These are phyloP conservation scores for Phaeolepiota aurea DNA, from an alignment of 768 basidiomycete genomes.

Conservation along the genomic window DNA sequence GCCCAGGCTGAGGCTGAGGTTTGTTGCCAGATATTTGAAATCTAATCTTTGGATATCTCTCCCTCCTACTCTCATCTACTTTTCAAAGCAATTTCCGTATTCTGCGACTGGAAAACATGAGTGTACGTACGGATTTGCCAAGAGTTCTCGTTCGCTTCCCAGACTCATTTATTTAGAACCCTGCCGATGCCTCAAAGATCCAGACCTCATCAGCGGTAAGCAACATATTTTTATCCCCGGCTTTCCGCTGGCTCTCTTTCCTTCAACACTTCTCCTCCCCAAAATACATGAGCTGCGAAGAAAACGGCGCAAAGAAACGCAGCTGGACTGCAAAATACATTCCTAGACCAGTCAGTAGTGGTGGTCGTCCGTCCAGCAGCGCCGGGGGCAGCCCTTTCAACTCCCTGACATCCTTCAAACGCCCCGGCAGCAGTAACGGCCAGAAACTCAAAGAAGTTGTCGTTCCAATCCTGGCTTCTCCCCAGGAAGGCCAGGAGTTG, in stretches of 20 bases:
- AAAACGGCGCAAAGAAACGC: conserved; percentile 16
- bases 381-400: conserved; percentile 5
- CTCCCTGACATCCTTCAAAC: conserved; percentile 1
- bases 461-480: conserved; percentile 13
- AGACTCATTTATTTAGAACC: conserved; percentile 6
- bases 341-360: conserved; percentile 22
- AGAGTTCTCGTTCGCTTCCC: background rate
- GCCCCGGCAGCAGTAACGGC: conserved; percentile 9
- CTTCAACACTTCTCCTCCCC: background rate
- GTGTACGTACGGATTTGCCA: conserved; percentile 2
- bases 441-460: conserved; percentile 10
- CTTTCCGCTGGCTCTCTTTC: background rate
- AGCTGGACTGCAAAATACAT: conserved; percentile 26
- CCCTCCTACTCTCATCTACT: background rate
- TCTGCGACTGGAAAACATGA: background rate
- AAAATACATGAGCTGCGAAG: background rate
- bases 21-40: background rate
- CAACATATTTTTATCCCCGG: conserved; percentile 1
- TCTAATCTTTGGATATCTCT: background rate
- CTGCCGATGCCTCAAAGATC: conserved; percentile 25
- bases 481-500: conserved; percentile 20
- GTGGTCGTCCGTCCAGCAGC: conserved; percentile 13
- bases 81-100: background rate
- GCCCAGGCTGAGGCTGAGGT: too few relatives aligned
- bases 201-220: conserved; percentile 23